phyloP scores from a whole-genome alignment of 805 yeast species.

The Jamesozyma jinghongensis region DNA sequence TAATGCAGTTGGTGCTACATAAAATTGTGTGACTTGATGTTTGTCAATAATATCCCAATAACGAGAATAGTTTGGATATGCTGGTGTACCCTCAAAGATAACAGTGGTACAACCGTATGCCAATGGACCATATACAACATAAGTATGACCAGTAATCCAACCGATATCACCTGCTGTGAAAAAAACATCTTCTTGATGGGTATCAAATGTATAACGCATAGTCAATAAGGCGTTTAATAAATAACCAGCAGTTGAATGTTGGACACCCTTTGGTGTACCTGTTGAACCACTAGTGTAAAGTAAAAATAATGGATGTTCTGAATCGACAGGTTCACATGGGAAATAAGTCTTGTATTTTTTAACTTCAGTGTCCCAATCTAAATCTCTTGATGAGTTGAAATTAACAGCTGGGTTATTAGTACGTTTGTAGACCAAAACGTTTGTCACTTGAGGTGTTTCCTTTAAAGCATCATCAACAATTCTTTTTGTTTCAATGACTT shows the following conservation, averaged over 20 bases:
- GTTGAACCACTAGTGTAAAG: constrained; percentile 83
- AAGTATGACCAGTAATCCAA: constrained; percentile 86
- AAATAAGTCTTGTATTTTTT: constrained; percentile 56
- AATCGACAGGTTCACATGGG: constrained; percentile 64
- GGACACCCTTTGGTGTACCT: constrained; percentile 83
- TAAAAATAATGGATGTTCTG: constrained; percentile 78
- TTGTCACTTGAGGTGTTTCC: constrained; percentile 54
- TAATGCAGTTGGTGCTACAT: constrained; percentile 79
- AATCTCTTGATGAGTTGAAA: constrained; percentile 51
- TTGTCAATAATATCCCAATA: constrained; percentile 70
- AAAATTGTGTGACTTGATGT: constrained; percentile 67
- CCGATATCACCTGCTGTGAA: constrained; percentile 90
- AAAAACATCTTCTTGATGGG: constrained; percentile 61
- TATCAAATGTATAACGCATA: constrained; percentile 67
- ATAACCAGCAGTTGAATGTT: constrained; percentile 74
- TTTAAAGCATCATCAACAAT: constrained; percentile 73
- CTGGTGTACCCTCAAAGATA: constrained; percentile 82
- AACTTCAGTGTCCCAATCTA: constrained; percentile 68
- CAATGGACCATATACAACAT: constrained; percentile 75
- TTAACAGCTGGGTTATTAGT: constrained; percentile 46
- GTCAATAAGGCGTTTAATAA: constrained; percentile 64
- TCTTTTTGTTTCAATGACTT: constrained; percentile 68
- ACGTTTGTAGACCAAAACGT: constrained; percentile 65
- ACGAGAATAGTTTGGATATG: constrained; percentile 71
- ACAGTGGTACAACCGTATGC: constrained; percentile 68